Percentiles rank a stretch among this genome's conserved stretches.
Evolutionary conservation across 441 rosid species (phyloP).

Genomic region (Biscutella laevigata): DNA sequence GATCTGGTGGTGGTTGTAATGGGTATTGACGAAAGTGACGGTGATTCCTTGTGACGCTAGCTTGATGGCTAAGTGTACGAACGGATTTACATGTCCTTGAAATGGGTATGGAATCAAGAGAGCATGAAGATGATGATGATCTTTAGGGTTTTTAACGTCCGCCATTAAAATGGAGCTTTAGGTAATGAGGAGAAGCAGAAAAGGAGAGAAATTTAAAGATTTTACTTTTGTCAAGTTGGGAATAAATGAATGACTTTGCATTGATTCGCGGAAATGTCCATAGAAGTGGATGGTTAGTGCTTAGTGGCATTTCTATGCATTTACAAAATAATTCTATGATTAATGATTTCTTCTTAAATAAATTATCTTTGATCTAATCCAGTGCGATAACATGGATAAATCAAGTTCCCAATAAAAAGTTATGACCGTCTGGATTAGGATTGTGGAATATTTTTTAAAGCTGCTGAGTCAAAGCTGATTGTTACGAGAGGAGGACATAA

Average conservation of each 20-base stretch:
- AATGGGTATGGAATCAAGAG: constrained; percentile 46
- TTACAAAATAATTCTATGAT: no score
- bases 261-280: constrained; percentile 32
- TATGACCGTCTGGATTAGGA: no score
- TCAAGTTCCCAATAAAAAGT: no score
- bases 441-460: no score
- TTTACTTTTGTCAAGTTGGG: constrained; percentile 22
- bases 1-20: constrained; percentile 39
- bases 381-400: no score
- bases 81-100: constrained; percentile 60
- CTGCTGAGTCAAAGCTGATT: no score
- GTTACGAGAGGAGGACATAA: no score
- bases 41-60: constrained; percentile 56
- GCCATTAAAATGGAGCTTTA: constrained; percentile 21
- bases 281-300: constrained; percentile 31
- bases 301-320: constrained; percentile 20
- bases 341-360: no score
- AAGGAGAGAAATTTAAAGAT: constrained; percentile 20
- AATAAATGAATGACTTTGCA: constrained; percentile 29
- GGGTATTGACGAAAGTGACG: constrained; percentile 51
- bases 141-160: constrained; percentile 20
- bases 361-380: no score
- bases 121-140: constrained; percentile 31
- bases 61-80: constrained; percentile 46
- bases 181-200: constrained; percentile 1